These are phyloP conservation scores for Physcomitrium patens DNA, from an alignment of 225 moss, liverwort and hornwort genomes.

Conservation along the genomic window DNA sequence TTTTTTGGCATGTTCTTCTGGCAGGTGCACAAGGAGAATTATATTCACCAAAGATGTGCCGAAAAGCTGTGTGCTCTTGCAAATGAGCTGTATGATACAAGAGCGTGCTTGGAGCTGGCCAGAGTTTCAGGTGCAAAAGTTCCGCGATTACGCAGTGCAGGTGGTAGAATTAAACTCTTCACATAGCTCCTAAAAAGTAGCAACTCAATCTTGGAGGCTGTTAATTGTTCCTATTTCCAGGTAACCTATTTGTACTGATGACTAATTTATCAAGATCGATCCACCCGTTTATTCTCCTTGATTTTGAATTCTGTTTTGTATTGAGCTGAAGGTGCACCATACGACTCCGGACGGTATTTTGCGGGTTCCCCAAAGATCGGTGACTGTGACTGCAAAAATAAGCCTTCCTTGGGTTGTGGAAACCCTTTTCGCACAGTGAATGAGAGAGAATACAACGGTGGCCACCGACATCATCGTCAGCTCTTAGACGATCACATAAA, in stretches of 20 bases:
- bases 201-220: too few relatives aligned
- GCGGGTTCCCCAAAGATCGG: conserved; percentile 31
- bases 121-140: conserved; percentile 23
- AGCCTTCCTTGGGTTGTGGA: not conserved
- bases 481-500: conserved; percentile 25
- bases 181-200: too few relatives aligned
- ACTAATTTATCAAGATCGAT: too few relatives aligned
- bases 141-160: not conserved
- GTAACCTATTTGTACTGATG: too few relatives aligned
- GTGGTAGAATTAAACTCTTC: not conserved
- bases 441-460: conserved; percentile 28
- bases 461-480: conserved; percentile 25
- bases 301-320: not conserved
- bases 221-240: too few relatives aligned
- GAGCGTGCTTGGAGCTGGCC: conserved; percentile 16
- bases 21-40: not conserved
- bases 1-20: not conserved
- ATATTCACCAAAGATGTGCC: not conserved
- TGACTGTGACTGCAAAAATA: conserved; percentile 10
- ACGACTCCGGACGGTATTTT: not conserved
- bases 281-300: too few relatives aligned
- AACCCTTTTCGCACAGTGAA: not conserved
- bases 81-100: not conserved
- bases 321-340: not conserved
- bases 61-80: not conserved